Conservation (phyloP, 441 rosid species). For the Corymbia citriodora region DNA sequence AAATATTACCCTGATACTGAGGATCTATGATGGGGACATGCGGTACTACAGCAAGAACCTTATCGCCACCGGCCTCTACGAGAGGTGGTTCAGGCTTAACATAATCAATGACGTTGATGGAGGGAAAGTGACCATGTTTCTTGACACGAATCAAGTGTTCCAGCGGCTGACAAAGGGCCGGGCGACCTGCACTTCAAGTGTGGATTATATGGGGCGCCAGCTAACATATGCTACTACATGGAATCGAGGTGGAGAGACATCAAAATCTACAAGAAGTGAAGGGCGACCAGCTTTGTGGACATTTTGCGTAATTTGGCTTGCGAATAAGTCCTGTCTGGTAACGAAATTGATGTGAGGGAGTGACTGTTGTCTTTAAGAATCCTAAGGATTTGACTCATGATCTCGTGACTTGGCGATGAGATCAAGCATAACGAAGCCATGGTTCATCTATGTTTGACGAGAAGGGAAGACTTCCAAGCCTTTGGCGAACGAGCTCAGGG, state of each 20-base stretch:
- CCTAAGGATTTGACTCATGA: background rate
- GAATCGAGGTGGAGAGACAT: slow-evolving; percentile 28
- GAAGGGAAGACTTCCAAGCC: background rate
- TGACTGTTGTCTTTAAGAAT: background rate
- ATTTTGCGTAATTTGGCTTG: background rate
- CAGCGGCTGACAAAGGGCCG: background rate
- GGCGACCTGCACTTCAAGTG: slow-evolving; percentile 15
- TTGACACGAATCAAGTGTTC: slow-evolving; percentile 2
- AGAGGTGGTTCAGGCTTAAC: slow-evolving; percentile 15
- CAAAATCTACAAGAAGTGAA: slow-evolving; percentile 14
- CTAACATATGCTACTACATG: slow-evolving; percentile 25
- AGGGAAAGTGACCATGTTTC: slow-evolving; percentile 12
- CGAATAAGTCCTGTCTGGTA: background rate
- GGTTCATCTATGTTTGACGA: background rate
- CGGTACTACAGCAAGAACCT: slow-evolving; percentile 11
- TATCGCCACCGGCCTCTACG: background rate
- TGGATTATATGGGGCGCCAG: slow-evolving; percentile 22
- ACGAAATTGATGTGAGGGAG: background rate
- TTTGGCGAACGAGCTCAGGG: background rate
- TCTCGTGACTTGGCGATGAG: background rate
- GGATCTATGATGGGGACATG: slow-evolving; percentile 19
- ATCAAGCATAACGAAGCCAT: background rate
- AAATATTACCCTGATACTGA: slow-evolving; percentile 8
- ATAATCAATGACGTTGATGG: slow-evolving; percentile 11
- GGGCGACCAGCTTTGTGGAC: background rate